Evolutionary conservation across 176 grass and related monocot species (phyloP), one percentile per base, ranked within the genome.

Genomic region (Lolium rigidum): DNA sequence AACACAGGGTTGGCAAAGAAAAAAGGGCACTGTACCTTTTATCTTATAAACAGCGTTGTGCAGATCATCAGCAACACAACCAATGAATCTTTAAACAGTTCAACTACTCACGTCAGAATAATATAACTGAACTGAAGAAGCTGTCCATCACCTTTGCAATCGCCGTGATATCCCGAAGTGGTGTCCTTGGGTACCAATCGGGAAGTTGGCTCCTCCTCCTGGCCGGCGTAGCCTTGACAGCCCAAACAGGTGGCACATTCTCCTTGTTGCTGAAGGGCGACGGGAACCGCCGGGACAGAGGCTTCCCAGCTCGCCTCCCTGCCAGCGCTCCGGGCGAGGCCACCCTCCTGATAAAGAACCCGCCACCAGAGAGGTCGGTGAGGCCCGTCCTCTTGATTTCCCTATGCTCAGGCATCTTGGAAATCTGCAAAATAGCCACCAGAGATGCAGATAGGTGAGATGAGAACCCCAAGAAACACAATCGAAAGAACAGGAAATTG

Each of bases 331-430:
- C 83, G 6, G 94, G 94, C 26, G 87, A 91, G 77, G 83, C 71
- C 46, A 93, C 87, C 79, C 89, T 89, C 67, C 94, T 86, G 74
- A 93, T 93, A 37, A 96, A 93, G 87, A 91, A 96, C 2, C 94
- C 87, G 15, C 87, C 91, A 2, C 68, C 69, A 0, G 61, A 84
- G 84, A 84, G 69, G 60, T 92, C 80, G 22, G 43, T 59, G 12
- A 79, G 75, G 17, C 74, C 66, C 5, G 22, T 41, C 54, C 89
- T 54, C 65, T 76, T 80, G 68, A 66, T 48, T 57, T 80, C 94
- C 87, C 84, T 82, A 52, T 58, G 76, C 56, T 93, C 89, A 59
- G 86, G 71, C 91, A 92, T 89, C 87, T 80, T 70, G 3, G 68
- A 43, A 43, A 66, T 80, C 81, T 91, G 81, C 76, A 81, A 43